Evolutionary conservation across 2,329 filamentous ascomycete genomes (phyloP).

Genomic region (Talaromyces sp.): DNA sequence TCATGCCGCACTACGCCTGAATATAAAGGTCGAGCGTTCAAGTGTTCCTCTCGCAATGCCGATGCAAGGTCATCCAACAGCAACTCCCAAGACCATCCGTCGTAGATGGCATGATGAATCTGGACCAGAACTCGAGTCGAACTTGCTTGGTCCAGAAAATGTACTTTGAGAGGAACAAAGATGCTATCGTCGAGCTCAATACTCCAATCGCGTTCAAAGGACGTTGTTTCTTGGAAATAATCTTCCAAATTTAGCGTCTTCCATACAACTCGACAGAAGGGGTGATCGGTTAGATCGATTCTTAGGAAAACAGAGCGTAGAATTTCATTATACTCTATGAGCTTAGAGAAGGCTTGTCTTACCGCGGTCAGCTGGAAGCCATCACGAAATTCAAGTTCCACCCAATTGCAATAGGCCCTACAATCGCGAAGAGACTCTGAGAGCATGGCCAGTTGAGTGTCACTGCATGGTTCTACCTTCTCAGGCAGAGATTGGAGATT

Average conservation of each 20-base stretch:
- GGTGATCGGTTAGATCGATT: conserved; percentile 37
- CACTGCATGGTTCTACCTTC: conserved; percentile 57
- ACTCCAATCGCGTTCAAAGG: conserved; percentile 36
- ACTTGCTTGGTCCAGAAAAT: conserved; percentile 39
- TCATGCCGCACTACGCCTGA: conserved; percentile 52
- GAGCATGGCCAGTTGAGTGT: conserved; percentile 75
- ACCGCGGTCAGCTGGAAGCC: conserved; percentile 37
- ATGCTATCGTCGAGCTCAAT: conserved; percentile 31
- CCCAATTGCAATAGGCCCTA: conserved; percentile 70
- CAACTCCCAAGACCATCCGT: conserved; percentile 87
- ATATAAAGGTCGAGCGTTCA: conserved; percentile 53
- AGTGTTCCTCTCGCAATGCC: conserved; percentile 37
- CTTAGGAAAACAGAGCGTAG: conserved; percentile 68
- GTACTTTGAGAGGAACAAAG: conserved; percentile 58
- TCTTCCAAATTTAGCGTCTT: conserved; percentile 35
- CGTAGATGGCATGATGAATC: conserved; percentile 80
- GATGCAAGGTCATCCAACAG: conserved; percentile 61
- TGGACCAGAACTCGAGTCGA: conserved; percentile 42
- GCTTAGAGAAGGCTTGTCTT: conserved; percentile 41
- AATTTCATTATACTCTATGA: conserved; percentile 57
- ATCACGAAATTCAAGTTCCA: conserved; percentile 56
- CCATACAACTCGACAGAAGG: conserved; percentile 63
- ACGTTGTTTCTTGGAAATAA: conserved; percentile 41
- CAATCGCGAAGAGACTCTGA: conserved; percentile 60
- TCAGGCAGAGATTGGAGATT: conserved; percentile 20